Evolutionary conservation across 805 yeast species (phyloP), one percentile per base, ranked within the genome.

Genomic region (Cyberlindnera xylosilytica): DNA sequence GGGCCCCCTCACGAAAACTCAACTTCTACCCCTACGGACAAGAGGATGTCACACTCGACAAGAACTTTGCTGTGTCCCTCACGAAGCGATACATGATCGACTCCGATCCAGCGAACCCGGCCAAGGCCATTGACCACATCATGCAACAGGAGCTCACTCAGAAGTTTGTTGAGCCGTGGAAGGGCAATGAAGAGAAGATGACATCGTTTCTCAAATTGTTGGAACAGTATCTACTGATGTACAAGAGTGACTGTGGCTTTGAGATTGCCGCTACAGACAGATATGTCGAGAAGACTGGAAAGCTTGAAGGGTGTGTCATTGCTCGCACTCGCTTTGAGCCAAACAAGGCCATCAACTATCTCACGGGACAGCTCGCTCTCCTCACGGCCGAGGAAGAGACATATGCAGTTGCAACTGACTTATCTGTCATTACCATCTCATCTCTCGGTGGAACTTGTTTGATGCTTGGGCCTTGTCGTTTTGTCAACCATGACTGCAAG

Each of bases 401-500:
- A 17, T 45, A 64, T 13, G 52, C 59, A n/a, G 64, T 65, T 13
- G 52, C 59, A n/a, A 64, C 63, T 26, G 77, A 72, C 48, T 70
- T 72, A 47, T 68, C 74, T 36, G 63, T 72, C 20, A 63, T 72
- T 31, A 60, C 67, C 39, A 59, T 72, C 4, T 52, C 72, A 9
- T 49, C 46, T 23, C 17, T 34, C 1, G 58, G 58, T 10, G 53
- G 49, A 3, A 56, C 65, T 17, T 64, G 72, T 39, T 52, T 72
- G 20, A 68, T 73, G 75, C 57, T 73, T 30, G 78, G 78, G 0
- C 78, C 77, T 0, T 63, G 70, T 12, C 56, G 78, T 29, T 73
- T 73, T 48, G 68, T 72, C 8, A 73, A 73, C 49, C 78, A 73
- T 49, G 71, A 72, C 49, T 73, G 78, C 50, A 47, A 61, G n/a